Conservation (phyloP, 495 filamentous ascomycete species). For the Bombardia bombarda region DNA sequence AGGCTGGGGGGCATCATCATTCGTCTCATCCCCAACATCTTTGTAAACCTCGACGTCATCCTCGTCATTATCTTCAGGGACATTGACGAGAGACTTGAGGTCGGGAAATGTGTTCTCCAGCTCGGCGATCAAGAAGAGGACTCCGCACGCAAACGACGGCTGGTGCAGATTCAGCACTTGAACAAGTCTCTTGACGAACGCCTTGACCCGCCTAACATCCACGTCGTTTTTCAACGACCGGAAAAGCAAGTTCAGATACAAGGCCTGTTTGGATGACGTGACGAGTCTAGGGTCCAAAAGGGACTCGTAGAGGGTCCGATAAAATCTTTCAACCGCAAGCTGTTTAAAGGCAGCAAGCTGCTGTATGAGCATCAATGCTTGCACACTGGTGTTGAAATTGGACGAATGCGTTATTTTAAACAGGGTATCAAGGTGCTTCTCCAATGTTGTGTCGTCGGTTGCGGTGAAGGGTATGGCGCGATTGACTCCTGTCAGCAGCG, state of each 20-base stretch:
- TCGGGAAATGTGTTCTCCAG: conserved; percentile 67
- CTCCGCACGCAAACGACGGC: conserved; percentile 82
- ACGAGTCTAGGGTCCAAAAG: conserved; percentile 81
- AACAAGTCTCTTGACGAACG: conserved; percentile 86
- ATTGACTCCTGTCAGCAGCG: conserved; percentile 87
- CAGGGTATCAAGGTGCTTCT: conserved; percentile 83
- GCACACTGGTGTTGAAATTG: conserved; percentile 97
- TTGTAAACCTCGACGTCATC: conserved; percentile 32
- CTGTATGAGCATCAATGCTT: conserved; percentile 92
- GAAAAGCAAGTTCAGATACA: conserved; percentile 90
- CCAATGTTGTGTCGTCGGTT: conserved; percentile 67
- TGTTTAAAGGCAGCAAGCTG: conserved; percentile 78
- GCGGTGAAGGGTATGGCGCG: conserved; percentile 89
- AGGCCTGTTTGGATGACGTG: conserved; percentile 85
- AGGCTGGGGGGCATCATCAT: conserved; percentile 27
- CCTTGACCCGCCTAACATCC: conserved; percentile 81
- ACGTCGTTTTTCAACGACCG: conserved; percentile 78
- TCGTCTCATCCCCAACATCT: conserved; percentile 66
- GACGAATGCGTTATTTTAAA: conserved; percentile 95
- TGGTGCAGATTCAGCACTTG: conserved; percentile 85
- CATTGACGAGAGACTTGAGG: conserved; percentile 62
- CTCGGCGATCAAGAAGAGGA: conserved; percentile 79
- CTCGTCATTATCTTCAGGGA: conserved; percentile 54
- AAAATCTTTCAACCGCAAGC: conserved; percentile 75
- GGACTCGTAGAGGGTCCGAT: conserved; percentile 90